phyloP scores from a whole-genome alignment of 495 filamentous ascomycete species.

The Cladorrhinum samala region DNA sequence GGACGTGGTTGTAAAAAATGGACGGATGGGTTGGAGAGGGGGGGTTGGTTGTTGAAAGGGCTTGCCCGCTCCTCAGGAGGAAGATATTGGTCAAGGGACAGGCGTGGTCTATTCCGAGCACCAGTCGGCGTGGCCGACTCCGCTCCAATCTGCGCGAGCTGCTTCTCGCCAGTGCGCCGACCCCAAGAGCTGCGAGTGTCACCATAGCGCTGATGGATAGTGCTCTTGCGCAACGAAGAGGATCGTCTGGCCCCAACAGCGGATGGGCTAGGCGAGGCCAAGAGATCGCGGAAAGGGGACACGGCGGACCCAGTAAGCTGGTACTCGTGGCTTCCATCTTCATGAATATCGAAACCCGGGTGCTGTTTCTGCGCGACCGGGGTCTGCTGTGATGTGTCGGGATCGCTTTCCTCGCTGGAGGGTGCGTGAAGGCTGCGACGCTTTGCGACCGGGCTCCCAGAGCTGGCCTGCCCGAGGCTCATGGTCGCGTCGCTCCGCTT shows the following conservation, averaged over 20 bases:
- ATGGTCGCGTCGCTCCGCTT: conserved; percentile 89
- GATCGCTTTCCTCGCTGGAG: conserved; percentile 47
- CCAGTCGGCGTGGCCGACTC: conserved; percentile 45
- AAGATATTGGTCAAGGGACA: conserved; percentile 70
- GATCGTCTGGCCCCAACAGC: conserved; percentile 44
- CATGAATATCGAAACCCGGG: conserved; percentile 37
- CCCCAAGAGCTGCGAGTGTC: conserved; percentile 56
- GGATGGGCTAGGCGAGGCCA: conserved; percentile 24
- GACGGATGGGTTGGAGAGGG: conserved; percentile 50
- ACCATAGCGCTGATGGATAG: conserved; percentile 68
- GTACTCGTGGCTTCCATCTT: conserved; percentile 41
- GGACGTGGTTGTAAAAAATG: conserved; percentile 38
- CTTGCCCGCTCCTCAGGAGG: conserved; percentile 55
- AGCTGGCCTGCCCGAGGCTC: conserved; percentile 68
- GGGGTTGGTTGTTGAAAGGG: conserved; percentile 50
- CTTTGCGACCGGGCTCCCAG: conserved; percentile 83
- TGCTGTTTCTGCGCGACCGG: conserved; percentile 25
- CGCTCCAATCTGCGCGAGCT: conserved; percentile 35
- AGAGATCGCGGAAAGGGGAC: conserved; percentile 26
- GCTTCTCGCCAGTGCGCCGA: conserved; percentile 40
- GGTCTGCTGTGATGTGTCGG: conserved; percentile 65
- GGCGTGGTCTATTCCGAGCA: conserved; percentile 53
- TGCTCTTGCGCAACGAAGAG: conserved; percentile 76
- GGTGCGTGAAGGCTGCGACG: conserved; percentile 72
- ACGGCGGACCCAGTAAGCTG: conserved; percentile 29